These are phyloP conservation scores for Celoporthe dispersa DNA, from an alignment of 2,329 filamentous ascomycete species.

Conservation along the genomic window DNA sequence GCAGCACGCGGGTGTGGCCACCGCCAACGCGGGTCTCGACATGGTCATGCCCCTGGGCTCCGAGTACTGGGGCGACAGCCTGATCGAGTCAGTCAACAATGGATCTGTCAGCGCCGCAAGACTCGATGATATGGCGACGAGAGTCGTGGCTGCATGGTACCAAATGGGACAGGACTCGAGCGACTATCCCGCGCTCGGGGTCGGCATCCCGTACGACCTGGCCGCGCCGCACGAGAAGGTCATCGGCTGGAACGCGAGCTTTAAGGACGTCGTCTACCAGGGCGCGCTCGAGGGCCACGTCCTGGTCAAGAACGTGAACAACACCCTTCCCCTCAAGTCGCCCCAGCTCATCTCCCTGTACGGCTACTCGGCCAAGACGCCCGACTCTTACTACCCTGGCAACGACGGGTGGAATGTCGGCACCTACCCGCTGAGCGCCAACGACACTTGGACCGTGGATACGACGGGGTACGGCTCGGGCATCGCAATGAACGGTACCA, in stretches of 20 bases:
- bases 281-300: constrained; percentile 67
- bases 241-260: constrained; percentile 56
- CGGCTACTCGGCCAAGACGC: constrained; percentile 61
- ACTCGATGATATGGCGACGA: constrained; percentile 58
- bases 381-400: constrained; percentile 47
- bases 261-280: constrained; percentile 48
- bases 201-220: constrained; percentile 57
- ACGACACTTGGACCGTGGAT: constrained; percentile 37
- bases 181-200: constrained; percentile 49
- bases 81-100: constrained; percentile 62
- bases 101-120: constrained; percentile 60
- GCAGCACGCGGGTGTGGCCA: constrained; percentile 66
- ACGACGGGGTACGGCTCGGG: constrained; percentile 29
- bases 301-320: constrained; percentile 64
- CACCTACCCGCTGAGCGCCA: constrained; percentile 42
- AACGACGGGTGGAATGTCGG: constrained; percentile 46
- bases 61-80: constrained; percentile 54
- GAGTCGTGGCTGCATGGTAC: constrained; percentile 58
- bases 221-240: constrained; percentile 55
- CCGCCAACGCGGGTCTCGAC: constrained; percentile 69
- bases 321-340: constrained; percentile 57
- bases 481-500: constrained; percentile 48
- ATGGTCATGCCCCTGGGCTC: constrained; percentile 67
- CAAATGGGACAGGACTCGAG: constrained; percentile 55
- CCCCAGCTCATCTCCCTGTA: constrained; percentile 60